phyloP scores from a whole-genome alignment of 495 filamentous ascomycete species.

The Polyplosphaeria fusca region DNA sequence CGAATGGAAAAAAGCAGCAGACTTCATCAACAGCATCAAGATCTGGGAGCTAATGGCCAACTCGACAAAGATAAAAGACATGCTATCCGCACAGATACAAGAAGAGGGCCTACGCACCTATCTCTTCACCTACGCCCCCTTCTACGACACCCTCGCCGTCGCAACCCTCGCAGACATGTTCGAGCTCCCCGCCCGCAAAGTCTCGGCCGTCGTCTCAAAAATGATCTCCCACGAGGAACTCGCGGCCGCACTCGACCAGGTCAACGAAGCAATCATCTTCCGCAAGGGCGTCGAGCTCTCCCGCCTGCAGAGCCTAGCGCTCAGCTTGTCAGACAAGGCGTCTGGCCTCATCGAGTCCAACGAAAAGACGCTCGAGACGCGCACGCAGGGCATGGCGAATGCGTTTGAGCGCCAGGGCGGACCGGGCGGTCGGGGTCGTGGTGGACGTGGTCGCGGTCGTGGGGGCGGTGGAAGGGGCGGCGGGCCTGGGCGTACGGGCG shows the following conservation, averaged over 20 bases:
- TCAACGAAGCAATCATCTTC: slow-evolving; percentile 97
- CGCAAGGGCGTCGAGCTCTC: slow-evolving; percentile 98
- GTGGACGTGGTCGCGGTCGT: slow-evolving; percentile 64
- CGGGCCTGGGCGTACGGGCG: slow-evolving; percentile 39
- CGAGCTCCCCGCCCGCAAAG: slow-evolving; percentile 85
- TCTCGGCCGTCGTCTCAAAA: slow-evolving; percentile 90
- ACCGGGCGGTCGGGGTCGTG: slow-evolving; percentile 53
- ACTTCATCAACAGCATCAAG: slow-evolving; percentile 94
- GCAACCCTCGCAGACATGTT: slow-evolving; percentile 88
- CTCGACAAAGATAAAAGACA: slow-evolving; percentile 85
- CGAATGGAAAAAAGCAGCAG: slow-evolving; percentile 94
- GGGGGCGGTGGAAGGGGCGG: slow-evolving; percentile 57
- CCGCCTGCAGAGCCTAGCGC: slow-evolving; percentile 87
- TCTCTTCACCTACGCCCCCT: slow-evolving; percentile 98
- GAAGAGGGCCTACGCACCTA: slow-evolving; percentile 97
- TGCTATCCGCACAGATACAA: slow-evolving; percentile 96
- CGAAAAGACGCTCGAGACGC: slow-evolving; percentile 92
- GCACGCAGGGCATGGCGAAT: slow-evolving; percentile 91
- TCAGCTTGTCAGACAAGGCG: slow-evolving; percentile 93
- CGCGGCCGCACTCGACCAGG: slow-evolving; percentile 92
- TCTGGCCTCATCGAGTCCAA: slow-evolving; percentile 93
- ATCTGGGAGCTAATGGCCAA: slow-evolving; percentile 97
- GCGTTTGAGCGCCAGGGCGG: slow-evolving; percentile 88
- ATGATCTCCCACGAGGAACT: slow-evolving; percentile 99
- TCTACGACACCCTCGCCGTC: slow-evolving; percentile 94